phyloP scores from a whole-genome alignment of 805 yeast species.

The Wilhelminamyces savonicus region DNA sequence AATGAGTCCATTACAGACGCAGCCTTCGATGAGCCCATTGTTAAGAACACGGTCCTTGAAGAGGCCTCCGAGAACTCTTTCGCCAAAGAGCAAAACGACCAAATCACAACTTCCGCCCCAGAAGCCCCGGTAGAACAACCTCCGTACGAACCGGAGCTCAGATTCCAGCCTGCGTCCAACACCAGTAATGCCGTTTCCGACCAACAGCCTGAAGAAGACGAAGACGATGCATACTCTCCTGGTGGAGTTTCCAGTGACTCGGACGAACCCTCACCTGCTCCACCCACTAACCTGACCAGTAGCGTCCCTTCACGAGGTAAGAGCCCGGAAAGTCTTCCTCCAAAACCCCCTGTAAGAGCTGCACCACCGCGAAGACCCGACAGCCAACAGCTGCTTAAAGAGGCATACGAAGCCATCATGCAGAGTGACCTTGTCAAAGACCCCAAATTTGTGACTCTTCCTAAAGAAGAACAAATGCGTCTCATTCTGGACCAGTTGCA shows the following conservation, averaged over 20 bases:
- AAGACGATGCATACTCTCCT: conserved; percentile 1
- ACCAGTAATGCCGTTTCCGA: too few species aligned
- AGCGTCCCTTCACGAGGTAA: too few species aligned
- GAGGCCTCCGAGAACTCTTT: too few species aligned
- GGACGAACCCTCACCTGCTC: conserved; percentile 1
- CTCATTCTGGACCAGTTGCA: conserved; percentile 31
- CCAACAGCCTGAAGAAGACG: conserved; percentile 1
- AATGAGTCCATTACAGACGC: too few species aligned
- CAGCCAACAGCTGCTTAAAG: too few species aligned
- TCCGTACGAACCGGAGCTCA: too few species aligned
- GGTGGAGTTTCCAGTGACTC: conserved; percentile 10
- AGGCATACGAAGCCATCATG: conserved; percentile 32
- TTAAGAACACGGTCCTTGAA: too few species aligned
- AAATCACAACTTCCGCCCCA: too few species aligned
- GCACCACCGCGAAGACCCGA: conserved; percentile 10
- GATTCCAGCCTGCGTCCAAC: too few species aligned
- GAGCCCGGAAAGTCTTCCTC: conserved; percentile 10
- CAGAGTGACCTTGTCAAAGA: conserved; percentile 26
- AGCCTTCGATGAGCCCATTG: too few species aligned
- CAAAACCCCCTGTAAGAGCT: conserved; percentile 21
- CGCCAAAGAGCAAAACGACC: too few species aligned
- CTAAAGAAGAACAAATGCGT: conserved; percentile 26
- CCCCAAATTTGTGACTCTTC: conserved; percentile 31
- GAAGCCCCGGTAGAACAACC: too few species aligned
- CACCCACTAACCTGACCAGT: neutral